phyloP scores from a whole-genome alignment of 2,329 filamentous ascomycete species.

The Penicillium concentricum region DNA sequence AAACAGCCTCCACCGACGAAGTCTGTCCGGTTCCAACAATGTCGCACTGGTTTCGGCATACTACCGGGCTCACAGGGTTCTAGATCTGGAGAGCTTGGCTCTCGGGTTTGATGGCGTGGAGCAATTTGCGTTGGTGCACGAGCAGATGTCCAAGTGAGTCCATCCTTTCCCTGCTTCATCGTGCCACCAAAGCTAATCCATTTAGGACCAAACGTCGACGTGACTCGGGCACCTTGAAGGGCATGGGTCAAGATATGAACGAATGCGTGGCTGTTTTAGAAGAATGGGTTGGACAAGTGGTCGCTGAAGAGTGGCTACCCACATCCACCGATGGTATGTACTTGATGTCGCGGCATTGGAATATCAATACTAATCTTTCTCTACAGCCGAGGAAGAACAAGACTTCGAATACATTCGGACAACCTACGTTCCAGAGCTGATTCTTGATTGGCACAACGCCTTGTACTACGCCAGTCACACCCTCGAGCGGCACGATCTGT shows the following conservation, averaged over 20 bases:
- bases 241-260: conserved; percentile 57
- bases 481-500: conserved; percentile 68
- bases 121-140: conserved; percentile 59
- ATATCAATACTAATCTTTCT: conserved; percentile 8
- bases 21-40: conserved; percentile 27
- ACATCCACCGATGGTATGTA: conserved; percentile 55
- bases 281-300: conserved; percentile 59
- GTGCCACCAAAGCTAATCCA: conserved; percentile 11
- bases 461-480: conserved; percentile 75
- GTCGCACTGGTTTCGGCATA: conserved; percentile 26
- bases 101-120: conserved; percentile 67
- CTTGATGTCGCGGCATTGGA: background rate
- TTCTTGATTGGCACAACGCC: conserved; percentile 79
- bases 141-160: conserved; percentile 44
- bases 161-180: background rate
- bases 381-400: conserved; percentile 54
- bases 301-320: conserved; percentile 62
- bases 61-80: conserved; percentile 60
- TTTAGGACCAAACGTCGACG: conserved; percentile 32
- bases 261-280: conserved; percentile 56
- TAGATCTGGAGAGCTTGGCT: conserved; percentile 68
- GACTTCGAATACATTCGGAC: conserved; percentile 67
- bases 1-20: conserved; percentile 30
- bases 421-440: conserved; percentile 79
- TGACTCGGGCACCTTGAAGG: conserved; percentile 42